Evolutionary conservation across 23 red algal species (phyloP), one percentile per base, ranked within the genome.

Genomic region (Gracilariopsis chorda): DNA sequence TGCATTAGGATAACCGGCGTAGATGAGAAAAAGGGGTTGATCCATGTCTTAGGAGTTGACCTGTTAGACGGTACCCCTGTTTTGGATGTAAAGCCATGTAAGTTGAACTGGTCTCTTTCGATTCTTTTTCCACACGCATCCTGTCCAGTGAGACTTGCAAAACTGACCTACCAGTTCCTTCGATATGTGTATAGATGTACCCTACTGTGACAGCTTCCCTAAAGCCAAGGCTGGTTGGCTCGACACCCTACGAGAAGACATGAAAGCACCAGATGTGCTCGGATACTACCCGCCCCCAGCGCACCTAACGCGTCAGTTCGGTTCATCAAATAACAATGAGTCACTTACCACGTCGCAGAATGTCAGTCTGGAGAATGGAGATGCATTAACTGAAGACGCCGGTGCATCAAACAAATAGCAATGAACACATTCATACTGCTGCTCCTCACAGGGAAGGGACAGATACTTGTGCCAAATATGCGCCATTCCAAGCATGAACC

Each of bases 81-180:
- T 40, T 69, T 95, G 35, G 92, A 95, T 63, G 84, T 95, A 52
- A 95, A 95, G 44, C 82, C 83, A 36, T 95, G 88, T 91, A 65
- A 73, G 88, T 82, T 51, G 13, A 43, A 59, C 13, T 70, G 14
- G 28, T 14, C 27, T 19, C 14, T 14, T 70, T 13, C 13, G 29
- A 33, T n/a, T n/a, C n/a, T n/a, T n/a, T n/a, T n/a, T n/a, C n/a
- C n/a, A n/a, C n/a, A n/a, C n/a, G n/a, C n/a, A n/a, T n/a, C n/a
- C n/a, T n/a, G n/a, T n/a, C n/a, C n/a, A n/a, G n/a, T n/a, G n/a
- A n/a, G n/a, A n/a, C n/a, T n/a, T n/a, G n/a, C n/a, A n/a, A n/a
- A n/a, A n/a, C n/a, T n/a, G n/a, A n/a, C n/a, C n/a, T n/a, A n/a
- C n/a, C n/a, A n/a, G n/a, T n/a, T n/a, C n/a, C n/a, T n/a, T n/a